Percentiles rank a stretch among this genome's conserved stretches.
Evolutionary conservation across 2,329 filamentous ascomycete genomes (phyloP).

Genomic region (Pyricularia sp.): DNA sequence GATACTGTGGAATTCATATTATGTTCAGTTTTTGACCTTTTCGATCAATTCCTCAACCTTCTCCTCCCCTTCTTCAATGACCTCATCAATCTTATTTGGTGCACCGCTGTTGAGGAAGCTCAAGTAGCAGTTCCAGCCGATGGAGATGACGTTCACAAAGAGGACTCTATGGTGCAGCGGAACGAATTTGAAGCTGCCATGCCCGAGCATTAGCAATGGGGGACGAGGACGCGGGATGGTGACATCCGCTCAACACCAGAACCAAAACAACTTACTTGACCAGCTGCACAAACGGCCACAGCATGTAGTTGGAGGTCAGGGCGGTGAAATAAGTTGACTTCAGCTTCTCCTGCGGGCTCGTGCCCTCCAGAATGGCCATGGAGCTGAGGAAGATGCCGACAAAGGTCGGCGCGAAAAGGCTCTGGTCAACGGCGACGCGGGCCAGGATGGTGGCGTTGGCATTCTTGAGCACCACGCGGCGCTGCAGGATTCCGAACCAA

Average conservation of each 20-base stretch:
- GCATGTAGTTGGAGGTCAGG: constrained; percentile 73
- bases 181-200: constrained; percentile 60
- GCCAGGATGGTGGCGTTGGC: constrained; percentile 63
- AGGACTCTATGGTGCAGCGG: constrained; percentile 76
- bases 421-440: constrained; percentile 73
- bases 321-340: constrained; percentile 60
- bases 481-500: constrained; percentile 76
- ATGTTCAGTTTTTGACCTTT: too few species aligned
- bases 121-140: constrained; percentile 57
- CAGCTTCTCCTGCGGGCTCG: constrained; percentile 53
- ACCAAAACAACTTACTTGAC: constrained; percentile 40
- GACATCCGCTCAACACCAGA: too few species aligned
- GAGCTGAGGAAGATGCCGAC: constrained; percentile 72
- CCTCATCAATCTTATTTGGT: too few species aligned
- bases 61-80: too few species aligned
- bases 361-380: constrained; percentile 77
- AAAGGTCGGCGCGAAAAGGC: constrained; percentile 75
- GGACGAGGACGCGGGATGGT: neutral
- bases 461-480: constrained; percentile 53
- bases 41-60: too few species aligned
- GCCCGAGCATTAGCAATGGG: neutral
- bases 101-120: constrained; percentile 48
- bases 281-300: constrained; percentile 81
- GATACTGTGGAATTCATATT: too few species aligned
- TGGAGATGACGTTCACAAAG: constrained; percentile 74